These are phyloP conservation scores for Golubevia sp. DNA, from an alignment of 1,284 basidiomycete genomes.

Conservation along the genomic window DNA sequence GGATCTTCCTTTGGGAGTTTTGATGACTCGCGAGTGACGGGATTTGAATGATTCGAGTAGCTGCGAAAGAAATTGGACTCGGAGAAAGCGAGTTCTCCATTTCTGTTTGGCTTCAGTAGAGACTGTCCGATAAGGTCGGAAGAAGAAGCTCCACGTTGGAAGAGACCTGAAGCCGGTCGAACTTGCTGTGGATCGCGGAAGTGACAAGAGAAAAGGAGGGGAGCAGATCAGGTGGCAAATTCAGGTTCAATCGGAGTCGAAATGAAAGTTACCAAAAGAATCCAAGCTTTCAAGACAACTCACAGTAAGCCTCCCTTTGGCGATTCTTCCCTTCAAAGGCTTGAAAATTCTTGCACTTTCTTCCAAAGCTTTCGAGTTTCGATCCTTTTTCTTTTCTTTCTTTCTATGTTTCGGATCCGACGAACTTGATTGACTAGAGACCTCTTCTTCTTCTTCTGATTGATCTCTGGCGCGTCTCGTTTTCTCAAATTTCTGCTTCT, in stretches of 20 bases:
- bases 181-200: background rate
- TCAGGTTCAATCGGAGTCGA: too few relatives aligned
- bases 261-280: too few relatives aligned
- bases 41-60: background rate
- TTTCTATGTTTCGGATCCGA: background rate
- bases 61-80: background rate
- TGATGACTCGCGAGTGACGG: background rate
- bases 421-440: background rate
- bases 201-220: background rate
- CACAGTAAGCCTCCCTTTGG: too few relatives aligned
- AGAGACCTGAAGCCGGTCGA: background rate
- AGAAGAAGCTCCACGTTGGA: background rate
- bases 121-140: background rate
- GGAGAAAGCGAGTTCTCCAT: background rate
- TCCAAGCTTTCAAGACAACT: too few relatives aligned
- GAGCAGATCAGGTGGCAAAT: too few relatives aligned
- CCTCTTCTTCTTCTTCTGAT: too few relatives aligned
- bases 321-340: too few relatives aligned
- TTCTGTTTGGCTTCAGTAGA: background rate
- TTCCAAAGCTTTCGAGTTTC: too few relatives aligned
- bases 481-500: background rate
- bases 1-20: background rate
- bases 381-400: too few relatives aligned
- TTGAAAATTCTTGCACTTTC: too few relatives aligned
- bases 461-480: too few relatives aligned